Percentiles rank a stretch among this genome's conserved stretches.
phyloP scores from a whole-genome alignment of 805 yeast genomes.

The Saturnispora gosingensis region DNA sequence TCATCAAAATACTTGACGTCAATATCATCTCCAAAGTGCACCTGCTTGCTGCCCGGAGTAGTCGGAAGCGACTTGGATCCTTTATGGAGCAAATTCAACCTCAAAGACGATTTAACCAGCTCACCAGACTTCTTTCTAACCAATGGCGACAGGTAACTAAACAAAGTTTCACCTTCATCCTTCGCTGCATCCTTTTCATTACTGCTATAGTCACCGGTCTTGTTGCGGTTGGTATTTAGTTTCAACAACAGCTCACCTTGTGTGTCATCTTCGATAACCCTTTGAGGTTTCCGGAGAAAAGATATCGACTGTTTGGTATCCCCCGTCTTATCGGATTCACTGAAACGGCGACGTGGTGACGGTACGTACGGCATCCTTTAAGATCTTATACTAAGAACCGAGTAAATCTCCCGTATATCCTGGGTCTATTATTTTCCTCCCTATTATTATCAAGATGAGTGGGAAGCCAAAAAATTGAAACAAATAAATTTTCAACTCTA shows the following conservation, averaged over 20 bases:
- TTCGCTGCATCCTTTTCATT: background rate
- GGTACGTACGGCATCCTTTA: slow-evolving; percentile 12
- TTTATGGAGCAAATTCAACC: slow-evolving; percentile 28
- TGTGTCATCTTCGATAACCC: background rate
- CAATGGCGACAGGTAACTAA: slow-evolving; percentile 24
- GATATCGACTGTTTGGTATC: slow-evolving; percentile 26
- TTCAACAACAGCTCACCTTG: slow-evolving; percentile 22
- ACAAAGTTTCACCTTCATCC: background rate
- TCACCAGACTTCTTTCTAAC: slow-evolving; percentile 88
- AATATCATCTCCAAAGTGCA: slow-evolving; percentile 72
- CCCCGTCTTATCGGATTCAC: slow-evolving; percentile 10
- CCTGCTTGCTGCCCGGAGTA: slow-evolving; percentile 59
- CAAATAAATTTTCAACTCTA: slow-evolving; percentile 14
- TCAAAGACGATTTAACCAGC: slow-evolving; percentile 65
- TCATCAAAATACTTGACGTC: slow-evolving; percentile 68
- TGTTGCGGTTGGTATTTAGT: slow-evolving; percentile 20
- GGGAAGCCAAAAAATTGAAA: slow-evolving; percentile 13
- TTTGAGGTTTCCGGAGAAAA: slow-evolving; percentile 25
- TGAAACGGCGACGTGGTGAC: slow-evolving; percentile 6
- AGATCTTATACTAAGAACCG: background rate
- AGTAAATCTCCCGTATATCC: background rate
- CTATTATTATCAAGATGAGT: background rate
- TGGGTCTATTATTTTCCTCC: background rate
- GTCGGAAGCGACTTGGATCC: slow-evolving; percentile 36
- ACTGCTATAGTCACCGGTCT: background rate